Base-by-base conservation (phyloP, 768 basidiomycete species). In the Lactarius trivialis region DNA sequence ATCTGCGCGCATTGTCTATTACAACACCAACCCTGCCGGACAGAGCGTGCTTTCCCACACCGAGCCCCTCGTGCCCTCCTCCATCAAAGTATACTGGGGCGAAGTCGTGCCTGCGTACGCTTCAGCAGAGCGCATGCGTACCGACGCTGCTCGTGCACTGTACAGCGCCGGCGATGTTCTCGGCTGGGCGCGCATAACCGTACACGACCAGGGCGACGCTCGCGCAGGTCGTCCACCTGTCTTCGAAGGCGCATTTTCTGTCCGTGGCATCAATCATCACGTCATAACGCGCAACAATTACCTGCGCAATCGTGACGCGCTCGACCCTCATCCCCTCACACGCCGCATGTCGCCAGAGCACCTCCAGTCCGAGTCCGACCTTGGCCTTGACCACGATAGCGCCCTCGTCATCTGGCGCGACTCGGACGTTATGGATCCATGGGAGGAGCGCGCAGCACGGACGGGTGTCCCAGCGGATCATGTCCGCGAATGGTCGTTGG, bases 181-280 rank as follows among this genome's bases (percentile, higher is more conserved):
- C 12, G 92, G 92, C 28, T 89, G 86, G 83, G 91, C 89, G 19
- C 84, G 88, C 24, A 84, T 94, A 66, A 82, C 86, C 73, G 80
- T 91, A 3, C 83, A 89, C 71, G 73, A 85, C 68, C 81, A 86
- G 53, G 80, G 77, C 33, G 81, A 86, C 68, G 72, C 74, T 30
- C 71, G 71, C 30, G 68, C 69, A 28, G 80, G 78, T 33, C 69
- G 77, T 48, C 72, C 82, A 3, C 86, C 88, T 19, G 72, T 81
- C 9, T 90, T 85, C 68, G 89, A 91, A 70, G 91, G 91, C 64
- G 84, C 85, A 12, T 91, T 94, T 75, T 81, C 83, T 9, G 80
- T 82, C 9, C 71, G 83, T 58, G 90, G 89, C 19, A 77, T 82
- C 61, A 78, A 81, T 19, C 82, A 90, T 72, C 88, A 91, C 71